A percentile compares a stretch with the other conserved stretches of the same genome.
Conservation (phyloP, 202 grass and related monocot species). For the Bolboschoenoplectus hybrid region DNA sequence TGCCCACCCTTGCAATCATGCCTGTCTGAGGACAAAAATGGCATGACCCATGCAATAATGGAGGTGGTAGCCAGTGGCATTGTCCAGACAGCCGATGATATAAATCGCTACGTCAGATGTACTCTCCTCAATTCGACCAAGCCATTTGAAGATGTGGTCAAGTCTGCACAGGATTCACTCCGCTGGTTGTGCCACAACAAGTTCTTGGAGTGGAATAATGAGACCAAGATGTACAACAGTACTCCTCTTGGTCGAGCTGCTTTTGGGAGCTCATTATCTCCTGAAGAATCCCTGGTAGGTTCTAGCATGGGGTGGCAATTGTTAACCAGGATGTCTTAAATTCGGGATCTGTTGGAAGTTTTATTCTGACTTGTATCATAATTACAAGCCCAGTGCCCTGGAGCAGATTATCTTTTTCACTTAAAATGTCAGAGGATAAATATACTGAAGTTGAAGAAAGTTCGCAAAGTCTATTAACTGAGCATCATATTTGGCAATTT, state of each 20-base stretch:
- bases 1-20: slow-evolving; percentile 87
- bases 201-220: slow-evolving; percentile 84
- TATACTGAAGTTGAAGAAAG: not conserved
- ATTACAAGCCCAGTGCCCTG: not conserved
- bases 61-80: slow-evolving; percentile 95
- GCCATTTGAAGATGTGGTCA: slow-evolving; percentile 89
- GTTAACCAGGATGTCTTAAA: not conserved
- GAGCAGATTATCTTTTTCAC: slow-evolving; percentile 5
- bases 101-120: slow-evolving; percentile 88
- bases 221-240: slow-evolving; percentile 72
- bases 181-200: slow-evolving; percentile 93
- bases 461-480: not conserved
- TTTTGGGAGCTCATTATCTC: slow-evolving; percentile 94
- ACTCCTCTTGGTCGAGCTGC: slow-evolving; percentile 88
- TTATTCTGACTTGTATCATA: not conserved
- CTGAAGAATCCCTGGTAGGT: slow-evolving; percentile 90
- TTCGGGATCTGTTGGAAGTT: not conserved
- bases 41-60: slow-evolving; percentile 99
- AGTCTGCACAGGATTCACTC: slow-evolving; percentile 96
- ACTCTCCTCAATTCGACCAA: slow-evolving; percentile 93
- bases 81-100: slow-evolving; percentile 95
- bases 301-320: not conserved
- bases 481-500: not conserved
- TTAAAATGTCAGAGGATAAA: slow-evolving; percentile 15
- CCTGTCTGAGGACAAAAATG: slow-evolving; percentile 97